Base-by-base conservation (phyloP, 139 green algal species). In the Micractinium conductrix region DNA sequence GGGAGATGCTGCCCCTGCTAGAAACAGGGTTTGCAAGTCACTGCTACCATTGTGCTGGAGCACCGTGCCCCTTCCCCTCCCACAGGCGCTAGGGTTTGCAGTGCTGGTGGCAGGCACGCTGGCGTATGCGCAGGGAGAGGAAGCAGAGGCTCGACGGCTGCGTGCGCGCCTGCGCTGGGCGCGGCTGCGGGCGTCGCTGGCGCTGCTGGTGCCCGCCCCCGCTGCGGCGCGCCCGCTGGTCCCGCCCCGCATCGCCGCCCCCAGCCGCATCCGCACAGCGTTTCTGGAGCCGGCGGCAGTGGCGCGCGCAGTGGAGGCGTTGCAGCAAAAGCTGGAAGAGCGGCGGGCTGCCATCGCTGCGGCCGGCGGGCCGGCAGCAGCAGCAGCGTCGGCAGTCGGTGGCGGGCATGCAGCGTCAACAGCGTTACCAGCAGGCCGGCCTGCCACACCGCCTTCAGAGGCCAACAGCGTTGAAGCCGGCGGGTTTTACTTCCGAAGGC, bases 71-170 rank as follows among this genome's bases (percentile, higher is more conserved):
- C n/a, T n/a, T n/a, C n/a, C n/a, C n/a, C n/a, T n/a, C n/a, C n/a
- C n/a, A n/a, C n/a, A n/a, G n/a, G n/a, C n/a, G 0, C 42, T 24
- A 2, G 78, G 78, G 1, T 83, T 83, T 74, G 58, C 40, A 0
- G 60, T 83, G 37, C 78, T 83, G 42, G 78, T 83, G 30, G 58
- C 16, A 7, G 78, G 78, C 60, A 74, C 78, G 38, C 63, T 83
- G 78, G 60, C 19, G 26, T 65, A 65, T 22, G 73, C 73, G 2
- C 73, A 60, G 22, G 78, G 78, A 0, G 78, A 83, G 28, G 60
- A 74, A 62, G 78, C 74, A 24, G 53, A 74, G 60, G 60, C 63
- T 0, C 37, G 38, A 2, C 58, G 63, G 40, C 78, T 83, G 58
- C 28, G 78, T 3, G 78, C 78, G 10, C 58, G 50, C 38, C n/a